Base-by-base conservation (phyloP, 1,139 yeast species). In the Candida pseudoviswanathii region DNA sequence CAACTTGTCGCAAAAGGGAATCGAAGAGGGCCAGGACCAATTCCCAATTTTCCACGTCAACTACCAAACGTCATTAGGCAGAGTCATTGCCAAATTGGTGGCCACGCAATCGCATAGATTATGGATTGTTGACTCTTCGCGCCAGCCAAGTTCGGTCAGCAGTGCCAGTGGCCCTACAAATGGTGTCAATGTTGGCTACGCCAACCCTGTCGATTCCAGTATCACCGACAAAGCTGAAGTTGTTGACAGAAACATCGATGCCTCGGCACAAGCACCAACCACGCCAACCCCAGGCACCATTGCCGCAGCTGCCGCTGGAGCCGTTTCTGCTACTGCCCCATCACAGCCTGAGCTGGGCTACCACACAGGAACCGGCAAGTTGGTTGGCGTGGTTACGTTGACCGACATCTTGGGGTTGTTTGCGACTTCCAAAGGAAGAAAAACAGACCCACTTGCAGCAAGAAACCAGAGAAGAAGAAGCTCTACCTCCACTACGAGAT, bases 21-120 rank as follows among this genome's bases (percentile, higher is more conserved):
- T 94, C 32, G 96, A 86, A 62, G 94, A 91, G 63, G 97, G 97
- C 48, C 91, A 92, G 68, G 99, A 94, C 71, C 92, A 95, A 44
- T 92, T 86, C 77, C 99, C 99, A 11, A 92, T 94, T 44, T 94
- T 94, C 79, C 96, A 92, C 66, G 97, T 92, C 31, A 86, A 88
- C 56, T 81, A 83, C 53, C 80, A 80, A 43, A 84, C 95, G 10
- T 85, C 95, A 0, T 78, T 94, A 45, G 96, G 92, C 27, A 81
- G 97, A 65, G 91, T 95, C 8, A 80, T 94, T 60, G 98, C 98
- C 44, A 94, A 94, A 68, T 77, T 94, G 58, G 97, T 94, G 27
- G 98, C 98, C 8, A 94, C 99, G 3, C 86, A 86, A 66, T 83
- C 96, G 10, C 99, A 94, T 70, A 80, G 98, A 65, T 74, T 92